phyloP scores from a whole-genome alignment of 768 basidiomycete species.

The Termitomyces sp. region DNA sequence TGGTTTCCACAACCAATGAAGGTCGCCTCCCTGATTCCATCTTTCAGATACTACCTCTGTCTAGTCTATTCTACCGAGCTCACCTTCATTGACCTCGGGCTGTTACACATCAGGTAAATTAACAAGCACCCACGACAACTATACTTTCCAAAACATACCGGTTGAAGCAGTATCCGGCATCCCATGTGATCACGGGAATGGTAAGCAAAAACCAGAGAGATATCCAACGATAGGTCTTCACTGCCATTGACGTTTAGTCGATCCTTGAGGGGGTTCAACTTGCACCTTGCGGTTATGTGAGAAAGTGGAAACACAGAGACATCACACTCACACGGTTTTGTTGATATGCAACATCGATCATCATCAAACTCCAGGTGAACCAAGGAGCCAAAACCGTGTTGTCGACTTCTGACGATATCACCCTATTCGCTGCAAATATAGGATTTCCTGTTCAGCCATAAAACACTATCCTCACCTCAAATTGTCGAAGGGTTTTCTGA shows the following conservation, averaged over 20 bases:
- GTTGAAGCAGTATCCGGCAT: slow-evolving; percentile 76
- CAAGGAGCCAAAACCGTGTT: too few species aligned
- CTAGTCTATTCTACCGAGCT: not conserved
- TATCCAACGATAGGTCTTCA: slow-evolving; percentile 51
- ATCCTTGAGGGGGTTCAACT: not conserved
- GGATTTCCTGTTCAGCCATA: not conserved
- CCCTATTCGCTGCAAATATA: not conserved
- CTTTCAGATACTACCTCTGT: not conserved
- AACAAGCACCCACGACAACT: not conserved
- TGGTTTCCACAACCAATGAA: slow-evolving; percentile 90
- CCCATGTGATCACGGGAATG: slow-evolving; percentile 67
- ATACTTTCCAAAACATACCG: slow-evolving; percentile 39
- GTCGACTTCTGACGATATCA: not conserved
- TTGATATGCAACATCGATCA: not conserved
- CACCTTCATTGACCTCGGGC: slow-evolving; percentile 76
- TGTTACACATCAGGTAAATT: slow-evolving; percentile 18
- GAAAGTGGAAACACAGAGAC: not conserved
- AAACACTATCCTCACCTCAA: not conserved
- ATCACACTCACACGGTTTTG: not conserved
- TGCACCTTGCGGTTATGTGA: not conserved
- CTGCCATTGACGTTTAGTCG: slow-evolving; percentile 29
- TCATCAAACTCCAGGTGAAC: not conserved
- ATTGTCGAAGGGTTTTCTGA: not conserved
- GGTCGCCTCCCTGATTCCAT: slow-evolving; percentile 59
- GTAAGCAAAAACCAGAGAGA: slow-evolving; percentile 66